A percentile compares a stretch with the other conserved stretches of the same genome.
These are phyloP conservation scores for Candida silvatica DNA, from an alignment of 805 yeast genomes.

Conservation along the genomic window DNA sequence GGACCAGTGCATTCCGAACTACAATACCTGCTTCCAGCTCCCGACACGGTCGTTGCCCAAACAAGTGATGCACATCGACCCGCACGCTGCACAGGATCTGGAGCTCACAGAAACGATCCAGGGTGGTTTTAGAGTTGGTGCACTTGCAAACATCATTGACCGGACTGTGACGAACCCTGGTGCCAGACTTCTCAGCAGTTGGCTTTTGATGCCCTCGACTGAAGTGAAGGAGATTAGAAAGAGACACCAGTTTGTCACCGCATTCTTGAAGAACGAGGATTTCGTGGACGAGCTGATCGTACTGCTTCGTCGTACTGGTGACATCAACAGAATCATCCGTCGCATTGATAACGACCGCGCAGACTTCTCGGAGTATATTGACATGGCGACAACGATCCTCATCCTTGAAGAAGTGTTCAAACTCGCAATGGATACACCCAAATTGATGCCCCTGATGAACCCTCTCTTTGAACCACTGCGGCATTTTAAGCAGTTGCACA, in stretches of 20 bases:
- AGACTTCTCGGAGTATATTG: slow-evolving; percentile 21
- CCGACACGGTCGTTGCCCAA: slow-evolving; percentile 53
- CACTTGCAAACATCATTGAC: slow-evolving; percentile 60
- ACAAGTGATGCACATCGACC: slow-evolving; percentile 66
- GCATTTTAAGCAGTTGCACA: slow-evolving; percentile 7
- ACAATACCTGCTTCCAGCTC: slow-evolving; percentile 50
- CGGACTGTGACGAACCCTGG: slow-evolving; percentile 80
- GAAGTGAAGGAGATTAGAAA: slow-evolving; percentile 42
- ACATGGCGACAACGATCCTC: slow-evolving; percentile 19
- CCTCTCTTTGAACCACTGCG: slow-evolving; percentile 16
- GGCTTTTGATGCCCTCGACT: slow-evolving; percentile 78
- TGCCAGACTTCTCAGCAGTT: slow-evolving; percentile 63
- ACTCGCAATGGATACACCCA: slow-evolving; percentile 7
- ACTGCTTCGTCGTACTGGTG: slow-evolving; percentile 39
- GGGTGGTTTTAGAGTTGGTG: slow-evolving; percentile 52
- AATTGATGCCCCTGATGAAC: slow-evolving; percentile 7
- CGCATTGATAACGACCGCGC: slow-evolving; percentile 36
- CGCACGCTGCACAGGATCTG: slow-evolving; percentile 67
- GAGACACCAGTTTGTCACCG: slow-evolving; percentile 46
- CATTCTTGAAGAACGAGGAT: slow-evolving; percentile 26
- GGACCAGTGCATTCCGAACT: slow-evolving; percentile 63
- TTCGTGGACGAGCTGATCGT: slow-evolving; percentile 25
- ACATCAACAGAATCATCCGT: slow-evolving; percentile 53
- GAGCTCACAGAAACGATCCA: slow-evolving; percentile 59
- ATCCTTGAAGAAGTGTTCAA: slow-evolving; percentile 21